phyloP scores from a whole-genome alignment of 2,329 filamentous ascomycete genomes.

The Ascochyta lentis region DNA sequence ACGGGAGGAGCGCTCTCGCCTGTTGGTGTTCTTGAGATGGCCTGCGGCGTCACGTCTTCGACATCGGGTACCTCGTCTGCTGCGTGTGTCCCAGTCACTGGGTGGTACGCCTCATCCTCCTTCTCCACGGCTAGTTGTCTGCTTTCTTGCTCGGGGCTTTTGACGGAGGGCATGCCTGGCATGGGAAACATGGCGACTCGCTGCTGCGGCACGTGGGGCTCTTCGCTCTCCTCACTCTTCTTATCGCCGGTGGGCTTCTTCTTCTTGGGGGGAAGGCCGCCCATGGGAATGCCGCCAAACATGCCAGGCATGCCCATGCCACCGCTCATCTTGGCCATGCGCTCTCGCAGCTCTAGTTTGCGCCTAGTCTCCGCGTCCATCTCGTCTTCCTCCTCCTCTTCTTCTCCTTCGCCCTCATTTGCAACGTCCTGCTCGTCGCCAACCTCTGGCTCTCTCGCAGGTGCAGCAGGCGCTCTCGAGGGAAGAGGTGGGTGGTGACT shows the following conservation, averaged over 20 bases:
- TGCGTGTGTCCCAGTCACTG: slow-evolving; percentile 48
- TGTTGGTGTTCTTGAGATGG: slow-evolving; percentile 48
- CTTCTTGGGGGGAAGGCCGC: slow-evolving; percentile 57
- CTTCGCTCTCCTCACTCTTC: slow-evolving; percentile 46
- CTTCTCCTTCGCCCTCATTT: slow-evolving; percentile 58
- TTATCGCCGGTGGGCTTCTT: slow-evolving; percentile 53
- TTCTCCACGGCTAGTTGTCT: slow-evolving; percentile 57
- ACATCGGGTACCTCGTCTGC: slow-evolving; percentile 60
- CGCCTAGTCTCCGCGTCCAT: slow-evolving; percentile 86
- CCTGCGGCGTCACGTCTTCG: slow-evolving; percentile 57
- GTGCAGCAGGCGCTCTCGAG: slow-evolving; percentile 48
- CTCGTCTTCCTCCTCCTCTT: slow-evolving; percentile 81
- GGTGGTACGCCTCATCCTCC: slow-evolving; percentile 58
- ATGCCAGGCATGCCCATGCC: slow-evolving; percentile 97
- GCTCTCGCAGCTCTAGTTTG: slow-evolving; percentile 85
- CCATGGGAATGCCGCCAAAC: slow-evolving; percentile 75
- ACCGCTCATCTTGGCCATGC: slow-evolving; percentile 98
- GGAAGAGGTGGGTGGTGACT: slow-evolving; percentile 26
- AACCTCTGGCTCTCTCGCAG: slow-evolving; percentile 53
- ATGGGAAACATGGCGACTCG: slow-evolving; percentile 66
- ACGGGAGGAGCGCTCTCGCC: slow-evolving; percentile 51
- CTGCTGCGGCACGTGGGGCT: slow-evolving; percentile 39
- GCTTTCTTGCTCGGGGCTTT: slow-evolving; percentile 57
- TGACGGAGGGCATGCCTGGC: slow-evolving; percentile 70
- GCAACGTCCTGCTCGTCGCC: slow-evolving; percentile 59